A percentile compares a stretch with the other conserved stretches of the same genome.
These are phyloP conservation scores for Pseudocohnilembus persalinus DNA, from an alignment of 169 alveolate species.

Conservation along the genomic window DNA sequence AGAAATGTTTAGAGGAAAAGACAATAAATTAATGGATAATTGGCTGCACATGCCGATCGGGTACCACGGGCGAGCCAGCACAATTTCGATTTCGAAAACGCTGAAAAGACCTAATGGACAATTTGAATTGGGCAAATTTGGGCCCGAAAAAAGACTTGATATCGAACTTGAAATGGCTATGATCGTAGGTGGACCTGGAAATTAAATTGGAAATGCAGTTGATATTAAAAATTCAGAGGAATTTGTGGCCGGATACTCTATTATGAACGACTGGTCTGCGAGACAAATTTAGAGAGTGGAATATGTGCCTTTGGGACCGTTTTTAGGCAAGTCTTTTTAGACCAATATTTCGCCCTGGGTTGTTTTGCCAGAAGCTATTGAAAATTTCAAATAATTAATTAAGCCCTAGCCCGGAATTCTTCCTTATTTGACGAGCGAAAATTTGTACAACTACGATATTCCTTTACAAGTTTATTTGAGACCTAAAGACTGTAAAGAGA, in stretches of 20 bases:
- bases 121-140: slow-evolving; percentile 20
- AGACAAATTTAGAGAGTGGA: slow-evolving; percentile 85
- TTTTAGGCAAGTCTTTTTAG: slow-evolving; percentile 82
- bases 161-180: slow-evolving; percentile 79
- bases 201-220: slow-evolving; percentile 65
- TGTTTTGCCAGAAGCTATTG: slow-evolving; percentile 74
- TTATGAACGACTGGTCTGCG: slow-evolving; percentile 89
- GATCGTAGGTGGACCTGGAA: slow-evolving; percentile 66
- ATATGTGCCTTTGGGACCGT: slow-evolving; percentile 87
- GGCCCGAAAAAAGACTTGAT: slow-evolving; percentile 75
- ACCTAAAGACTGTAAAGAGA: slow-evolving; percentile 22
- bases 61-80: slow-evolving; percentile 89
- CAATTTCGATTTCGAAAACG: slow-evolving; percentile 68
- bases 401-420: slow-evolving; percentile 69
- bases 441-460: slow-evolving; percentile 58
- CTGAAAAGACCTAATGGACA: slow-evolving; percentile 47
- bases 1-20: slow-evolving; percentile 73
- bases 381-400: slow-evolving; percentile 63
- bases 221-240: slow-evolving; percentile 66
- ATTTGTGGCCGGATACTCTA: slow-evolving; percentile 74
- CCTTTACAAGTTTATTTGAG: slow-evolving; percentile 46
- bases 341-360: slow-evolving; percentile 88
- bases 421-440: slow-evolving; percentile 57
- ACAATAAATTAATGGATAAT: slow-evolving; percentile 84
- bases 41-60: slow-evolving; percentile 87